A percentile compares a stretch with the other conserved stretches of the same genome.
phyloP scores from a whole-genome alignment of 164 flowering plant species.

The Kalanchoe fedtschenkoi region DNA sequence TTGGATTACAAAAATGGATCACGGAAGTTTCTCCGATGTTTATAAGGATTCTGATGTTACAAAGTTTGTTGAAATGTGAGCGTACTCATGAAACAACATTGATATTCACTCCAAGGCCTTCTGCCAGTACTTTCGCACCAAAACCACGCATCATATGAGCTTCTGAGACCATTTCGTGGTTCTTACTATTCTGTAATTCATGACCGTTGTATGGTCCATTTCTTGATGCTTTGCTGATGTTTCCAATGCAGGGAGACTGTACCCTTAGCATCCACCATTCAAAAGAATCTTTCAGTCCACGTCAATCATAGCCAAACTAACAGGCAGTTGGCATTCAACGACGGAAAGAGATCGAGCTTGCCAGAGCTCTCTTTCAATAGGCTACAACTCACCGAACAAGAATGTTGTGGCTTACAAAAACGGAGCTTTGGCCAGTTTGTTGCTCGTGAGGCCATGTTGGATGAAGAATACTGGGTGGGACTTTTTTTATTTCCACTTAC shows the following conservation, averaged over 20 bases:
- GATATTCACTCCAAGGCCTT: too few species aligned
- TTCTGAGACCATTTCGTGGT: too few species aligned
- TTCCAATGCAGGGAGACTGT: slow-evolving; percentile 26
- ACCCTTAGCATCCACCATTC: slow-evolving; percentile 23
- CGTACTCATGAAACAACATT: too few species aligned
- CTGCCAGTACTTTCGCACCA: neutral
- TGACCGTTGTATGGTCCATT: neutral
- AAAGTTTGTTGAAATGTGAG: too few species aligned
- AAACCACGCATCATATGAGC: neutral
- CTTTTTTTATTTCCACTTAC: neutral
- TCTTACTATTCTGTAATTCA: neutral
- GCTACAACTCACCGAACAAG: slow-evolving; percentile 40
- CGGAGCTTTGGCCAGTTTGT: slow-evolving; percentile 38
- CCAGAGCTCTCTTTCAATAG: slow-evolving; percentile 46
- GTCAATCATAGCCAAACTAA: slow-evolving; percentile 26
- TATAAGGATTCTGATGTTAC: too few species aligned
- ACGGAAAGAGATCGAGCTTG: slow-evolving; percentile 22
- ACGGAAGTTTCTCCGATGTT: too few species aligned
- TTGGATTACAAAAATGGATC: too few species aligned
- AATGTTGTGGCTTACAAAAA: slow-evolving; percentile 21
- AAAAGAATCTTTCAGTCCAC: slow-evolving; percentile 31
- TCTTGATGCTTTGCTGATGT: neutral
- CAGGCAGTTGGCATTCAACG: slow-evolving; percentile 25
- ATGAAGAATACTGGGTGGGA: slow-evolving; percentile 67
- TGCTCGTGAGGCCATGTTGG: slow-evolving; percentile 53